A percentile compares a stretch with the other conserved stretches of the same genome.
Evolutionary conservation across 768 basidiomycete genomes (phyloP).

Genomic region (Butyriboletus loyo): DNA sequence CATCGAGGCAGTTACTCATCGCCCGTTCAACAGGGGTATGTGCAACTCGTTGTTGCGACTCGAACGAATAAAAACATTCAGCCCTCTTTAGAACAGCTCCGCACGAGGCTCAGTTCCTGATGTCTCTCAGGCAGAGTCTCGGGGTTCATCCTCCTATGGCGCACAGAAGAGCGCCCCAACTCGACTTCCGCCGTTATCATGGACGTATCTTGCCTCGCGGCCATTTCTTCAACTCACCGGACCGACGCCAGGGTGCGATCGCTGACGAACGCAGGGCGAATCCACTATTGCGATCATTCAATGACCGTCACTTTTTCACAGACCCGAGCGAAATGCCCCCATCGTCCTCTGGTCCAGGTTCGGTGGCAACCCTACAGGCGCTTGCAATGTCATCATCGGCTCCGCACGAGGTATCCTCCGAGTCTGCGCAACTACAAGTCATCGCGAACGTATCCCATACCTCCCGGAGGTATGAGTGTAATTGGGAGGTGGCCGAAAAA

Average conservation of each 20-base stretch:
- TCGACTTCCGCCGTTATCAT: background rate
- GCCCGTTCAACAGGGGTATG: background rate
- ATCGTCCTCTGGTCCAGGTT: background rate
- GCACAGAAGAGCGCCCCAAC: background rate
- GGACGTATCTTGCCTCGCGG: background rate
- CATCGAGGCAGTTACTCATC: background rate
- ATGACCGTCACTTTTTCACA: background rate
- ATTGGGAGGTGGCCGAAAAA: background rate
- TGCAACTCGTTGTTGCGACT: background rate
- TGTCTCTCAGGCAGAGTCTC: conserved; percentile 2
- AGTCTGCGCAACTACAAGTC: background rate
- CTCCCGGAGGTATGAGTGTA: conserved; percentile 1
- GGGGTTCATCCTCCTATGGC: background rate
- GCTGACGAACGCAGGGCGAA: background rate
- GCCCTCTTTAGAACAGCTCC: conserved; percentile 1
- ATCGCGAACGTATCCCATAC: background rate
- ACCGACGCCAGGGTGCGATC: background rate
- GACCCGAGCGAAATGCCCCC: background rate
- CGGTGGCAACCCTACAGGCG: background rate
- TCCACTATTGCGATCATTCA: background rate
- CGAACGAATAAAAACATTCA: background rate
- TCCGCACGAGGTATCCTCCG: background rate
- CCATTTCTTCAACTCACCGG: background rate
- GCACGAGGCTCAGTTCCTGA: conserved; percentile 8
- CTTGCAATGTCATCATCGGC: background rate